Conservation (phyloP, 805 yeast species). For the Groenewaldozyma tartarivorans region DNA sequence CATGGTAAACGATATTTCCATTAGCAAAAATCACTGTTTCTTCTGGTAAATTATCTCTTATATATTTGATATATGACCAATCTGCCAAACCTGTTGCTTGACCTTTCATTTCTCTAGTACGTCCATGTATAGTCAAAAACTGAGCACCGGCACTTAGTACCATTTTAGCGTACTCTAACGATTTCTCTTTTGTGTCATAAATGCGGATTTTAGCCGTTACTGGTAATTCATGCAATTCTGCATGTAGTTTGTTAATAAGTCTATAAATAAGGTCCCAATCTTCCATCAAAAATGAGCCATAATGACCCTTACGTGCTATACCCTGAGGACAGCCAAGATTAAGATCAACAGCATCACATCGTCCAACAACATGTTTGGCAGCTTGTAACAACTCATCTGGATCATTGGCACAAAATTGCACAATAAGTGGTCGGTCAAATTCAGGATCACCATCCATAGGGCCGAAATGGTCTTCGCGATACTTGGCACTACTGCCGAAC, state of each 20-base stretch:
- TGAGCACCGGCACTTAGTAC: constrained; percentile 92
- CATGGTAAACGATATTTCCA: constrained; percentile 88
- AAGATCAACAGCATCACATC: constrained; percentile 92
- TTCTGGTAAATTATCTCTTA: constrained; percentile 68
- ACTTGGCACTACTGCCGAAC: constrained; percentile 77
- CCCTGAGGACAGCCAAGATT: constrained; percentile 98
- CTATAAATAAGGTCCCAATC: constrained; percentile 80
- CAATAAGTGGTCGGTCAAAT: constrained; percentile 76
- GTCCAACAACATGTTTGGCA: constrained; percentile 67
- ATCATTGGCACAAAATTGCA: constrained; percentile 95
- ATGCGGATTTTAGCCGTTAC: constrained; percentile 95
- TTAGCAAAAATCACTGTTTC: constrained; percentile 89
- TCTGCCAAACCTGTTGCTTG: constrained; percentile 93
- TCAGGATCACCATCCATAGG: constrained; percentile 60
- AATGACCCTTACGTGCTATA: constrained; percentile 87
- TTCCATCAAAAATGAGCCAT: constrained; percentile 94
- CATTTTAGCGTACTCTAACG: constrained; percentile 79
- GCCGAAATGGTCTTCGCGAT: constrained; percentile 59
- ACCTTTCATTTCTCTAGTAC: constrained; percentile 96
- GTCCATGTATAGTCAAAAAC: constrained; percentile 87
- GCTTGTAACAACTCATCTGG: constrained; percentile 76
- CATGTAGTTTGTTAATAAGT: constrained; percentile 65
- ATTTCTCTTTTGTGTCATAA: constrained; percentile 73
- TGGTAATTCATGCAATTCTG: constrained; percentile 59
- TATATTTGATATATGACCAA: constrained; percentile 68